phyloP scores from a whole-genome alignment of 768 basidiomycete species.

The Gymnopilus dilepis region DNA sequence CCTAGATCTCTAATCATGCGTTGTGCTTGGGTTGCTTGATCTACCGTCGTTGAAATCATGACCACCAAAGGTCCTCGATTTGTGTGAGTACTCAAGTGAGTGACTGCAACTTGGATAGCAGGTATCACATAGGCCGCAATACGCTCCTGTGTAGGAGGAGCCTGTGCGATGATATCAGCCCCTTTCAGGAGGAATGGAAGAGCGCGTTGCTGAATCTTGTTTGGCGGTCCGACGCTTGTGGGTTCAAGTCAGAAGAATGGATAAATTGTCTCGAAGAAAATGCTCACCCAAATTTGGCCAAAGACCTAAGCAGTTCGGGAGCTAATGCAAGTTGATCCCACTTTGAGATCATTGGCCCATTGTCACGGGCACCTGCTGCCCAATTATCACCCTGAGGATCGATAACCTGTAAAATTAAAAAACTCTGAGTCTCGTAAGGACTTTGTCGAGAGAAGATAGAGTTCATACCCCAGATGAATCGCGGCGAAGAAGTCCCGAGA shows the following conservation, averaged over 20 bases:
- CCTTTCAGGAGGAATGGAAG: conserved; percentile 93
- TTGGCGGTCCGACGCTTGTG: conserved; percentile 90
- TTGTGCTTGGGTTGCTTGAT: conserved; percentile 97
- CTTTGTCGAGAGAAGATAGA: background rate
- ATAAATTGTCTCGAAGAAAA: conserved; percentile 21
- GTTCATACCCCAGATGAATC: conserved; percentile 74
- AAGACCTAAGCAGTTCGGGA: conserved; percentile 85
- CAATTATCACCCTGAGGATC: conserved; percentile 63
- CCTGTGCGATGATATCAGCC: conserved; percentile 97
- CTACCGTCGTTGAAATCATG: conserved; percentile 97
- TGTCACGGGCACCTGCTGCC: conserved; percentile 64
- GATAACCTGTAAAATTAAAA: conserved; percentile 45
- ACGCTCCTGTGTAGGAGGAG: conserved; percentile 96
- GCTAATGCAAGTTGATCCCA: conserved; percentile 93
- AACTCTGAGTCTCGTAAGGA: background rate
- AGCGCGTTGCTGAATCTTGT: conserved; percentile 98
- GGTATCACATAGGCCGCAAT: conserved; percentile 98
- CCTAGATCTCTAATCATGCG: conserved; percentile 95
- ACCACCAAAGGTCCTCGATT: conserved; percentile 86
- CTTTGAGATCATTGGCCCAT: conserved; percentile 85
- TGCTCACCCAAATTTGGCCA: conserved; percentile 91
- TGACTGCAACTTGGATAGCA: conserved; percentile 81
- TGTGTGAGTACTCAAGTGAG: conserved; percentile 59
- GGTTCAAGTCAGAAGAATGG: conserved; percentile 5
- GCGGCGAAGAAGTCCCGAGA: conserved; percentile 68